Base-by-base conservation (phyloP, 225 moss, liverwort and hornwort genomes). In the Antitrichia curtipendula region DNA sequence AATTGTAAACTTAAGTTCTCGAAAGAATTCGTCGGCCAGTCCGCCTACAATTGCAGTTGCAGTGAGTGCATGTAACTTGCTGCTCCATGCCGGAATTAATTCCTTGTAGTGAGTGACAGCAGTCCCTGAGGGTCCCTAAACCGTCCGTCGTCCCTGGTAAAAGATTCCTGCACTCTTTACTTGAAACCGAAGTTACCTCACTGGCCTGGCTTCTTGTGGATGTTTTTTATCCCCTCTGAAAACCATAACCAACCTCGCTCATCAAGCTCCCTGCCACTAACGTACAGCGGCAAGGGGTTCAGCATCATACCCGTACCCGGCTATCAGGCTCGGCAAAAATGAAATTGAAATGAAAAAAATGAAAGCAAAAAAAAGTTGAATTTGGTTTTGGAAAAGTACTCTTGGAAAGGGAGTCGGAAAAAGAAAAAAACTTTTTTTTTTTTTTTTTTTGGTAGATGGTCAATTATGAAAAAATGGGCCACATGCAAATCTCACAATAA, bases 381-480 rank as follows among this genome's bases (percentile, higher is more conserved):
- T 34, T 64, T 10, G n/a, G n/a, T 3, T 36, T 19, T 36, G 10
- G 12, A 20, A 41, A 43, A 43, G 9, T 16, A 28, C 3, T 28
- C 28, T 2, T 18, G 2, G 3, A 16, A 43, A 16, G 41, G 25
- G 27, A 16, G 36, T 8, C 0, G 20, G 4, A 24, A 25, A 70
- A 25, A 8, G 2, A 70, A 27, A 49, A 13, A 49, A 49, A 49
- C 3, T 3, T 3, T 25, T 14, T 8, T 25, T 4, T 12, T 68
- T 38, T 23, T 22, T n/a, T n/a, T n/a, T n/a, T n/a, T n/a, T n/a
- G n/a, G 4, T 12, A 13, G 16, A 70, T 43, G 43, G 0, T 0
- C 1, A 27, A 9, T 9, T 41, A 25, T 70, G 0, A 1, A 23
- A 14, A 41, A 15, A 13, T 3, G 24, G 40, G 3, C 0, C 8